Evolutionary conservation across 257 asterid species (phyloP).

Genomic region (Penstemon barbatus): DNA sequence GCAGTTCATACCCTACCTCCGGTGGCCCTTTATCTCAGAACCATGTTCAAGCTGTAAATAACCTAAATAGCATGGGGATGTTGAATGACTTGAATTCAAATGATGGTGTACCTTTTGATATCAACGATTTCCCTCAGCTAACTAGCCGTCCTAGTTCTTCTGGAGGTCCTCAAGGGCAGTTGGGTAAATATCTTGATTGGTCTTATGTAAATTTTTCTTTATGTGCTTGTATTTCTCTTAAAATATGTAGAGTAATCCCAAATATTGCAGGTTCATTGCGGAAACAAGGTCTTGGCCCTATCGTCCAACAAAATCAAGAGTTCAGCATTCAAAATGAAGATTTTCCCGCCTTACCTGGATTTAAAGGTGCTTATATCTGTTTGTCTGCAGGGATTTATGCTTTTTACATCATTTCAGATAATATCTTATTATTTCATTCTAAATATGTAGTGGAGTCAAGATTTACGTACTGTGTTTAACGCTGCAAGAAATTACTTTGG

Average conservation of each 20-base stretch:
- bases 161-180: conserved; percentile 96
- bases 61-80: conserved; percentile 72
- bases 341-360: conserved; percentile 98
- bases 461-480: background rate
- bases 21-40: conserved; percentile 92
- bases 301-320: conserved; percentile 97
- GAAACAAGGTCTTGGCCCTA: conserved; percentile 83
- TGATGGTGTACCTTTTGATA: conserved; percentile 91
- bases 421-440: conserved; percentile 10
- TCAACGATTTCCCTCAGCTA: conserved; percentile 95
- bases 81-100: conserved; percentile 75
- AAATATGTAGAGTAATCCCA: conserved; percentile 24
- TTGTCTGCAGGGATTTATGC: conserved; percentile 2
- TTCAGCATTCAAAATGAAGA: conserved; percentile 99
- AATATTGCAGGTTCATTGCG: conserved; percentile 80
- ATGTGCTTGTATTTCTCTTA: conserved; percentile 29
- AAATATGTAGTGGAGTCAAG: background rate
- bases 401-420: conserved; percentile 14
- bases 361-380: conserved; percentile 60
- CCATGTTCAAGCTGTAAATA: conserved; percentile 77
- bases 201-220: conserved; percentile 19
- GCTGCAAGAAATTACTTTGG: conserved; percentile 10
- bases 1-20: conserved; percentile 72
- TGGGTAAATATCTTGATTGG: conserved; percentile 51
- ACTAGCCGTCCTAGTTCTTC: conserved; percentile 93